Evolutionary conservation across 1,284 basidiomycete species (phyloP).

Genomic region (Paramarasmius palmivorus): DNA sequence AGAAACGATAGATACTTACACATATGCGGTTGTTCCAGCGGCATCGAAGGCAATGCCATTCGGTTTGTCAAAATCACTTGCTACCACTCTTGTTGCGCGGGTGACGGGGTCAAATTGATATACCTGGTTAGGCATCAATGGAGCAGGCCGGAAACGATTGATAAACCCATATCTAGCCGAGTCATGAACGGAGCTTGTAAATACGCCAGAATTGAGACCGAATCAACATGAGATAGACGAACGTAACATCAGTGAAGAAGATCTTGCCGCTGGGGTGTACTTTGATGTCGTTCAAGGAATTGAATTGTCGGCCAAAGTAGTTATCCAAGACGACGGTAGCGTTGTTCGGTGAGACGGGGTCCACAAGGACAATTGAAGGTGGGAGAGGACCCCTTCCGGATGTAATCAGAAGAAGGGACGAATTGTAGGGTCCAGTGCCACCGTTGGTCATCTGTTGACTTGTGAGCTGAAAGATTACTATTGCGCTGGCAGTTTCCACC

Average conservation of each 20-base stretch:
- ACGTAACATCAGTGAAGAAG: slow-evolving; percentile 75
- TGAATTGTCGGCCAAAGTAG: slow-evolving; percentile 78
- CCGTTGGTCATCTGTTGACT: slow-evolving; percentile 73
- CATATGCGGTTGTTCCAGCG: slow-evolving; percentile 66
- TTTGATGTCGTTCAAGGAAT: slow-evolving; percentile 79
- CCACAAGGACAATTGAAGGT: slow-evolving; percentile 63
- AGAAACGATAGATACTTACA: slow-evolving; percentile 43
- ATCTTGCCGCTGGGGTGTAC: slow-evolving; percentile 67
- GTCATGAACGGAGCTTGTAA: not conserved
- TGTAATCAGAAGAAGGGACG: slow-evolving; percentile 63
- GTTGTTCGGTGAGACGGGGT: slow-evolving; percentile 64
- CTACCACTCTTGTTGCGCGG: slow-evolving; percentile 65
- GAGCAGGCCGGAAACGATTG: slow-evolving; percentile 63
- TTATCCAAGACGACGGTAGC: slow-evolving; percentile 68
- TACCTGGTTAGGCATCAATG: slow-evolving; percentile 70
- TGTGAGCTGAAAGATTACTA: slow-evolving; percentile 18
- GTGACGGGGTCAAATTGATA: slow-evolving; percentile 71
- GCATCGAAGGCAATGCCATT: slow-evolving; percentile 73
- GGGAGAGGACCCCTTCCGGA: slow-evolving; percentile 67
- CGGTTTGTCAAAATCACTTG: slow-evolving; percentile 62
- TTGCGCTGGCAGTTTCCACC: not conserved
- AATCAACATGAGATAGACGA: slow-evolving; percentile 22
- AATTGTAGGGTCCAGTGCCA: slow-evolving; percentile 67
- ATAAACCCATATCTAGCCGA: slow-evolving; percentile 58
- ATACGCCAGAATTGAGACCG: not conserved